Conservation (phyloP, 257 asterid genomes). For the Fraxinus americana region DNA sequence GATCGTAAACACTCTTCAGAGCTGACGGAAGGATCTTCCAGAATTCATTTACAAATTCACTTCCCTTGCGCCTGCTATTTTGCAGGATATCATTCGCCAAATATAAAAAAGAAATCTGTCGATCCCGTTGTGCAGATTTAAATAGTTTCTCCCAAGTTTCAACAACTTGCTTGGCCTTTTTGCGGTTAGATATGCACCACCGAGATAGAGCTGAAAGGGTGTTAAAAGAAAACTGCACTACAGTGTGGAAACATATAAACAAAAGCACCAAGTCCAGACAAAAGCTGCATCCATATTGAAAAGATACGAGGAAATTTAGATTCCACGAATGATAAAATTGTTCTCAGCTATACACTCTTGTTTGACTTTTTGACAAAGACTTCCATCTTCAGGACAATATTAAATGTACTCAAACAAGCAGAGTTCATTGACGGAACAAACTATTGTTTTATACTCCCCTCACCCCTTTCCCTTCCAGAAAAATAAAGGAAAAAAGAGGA, state of each 20-base stretch:
- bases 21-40: conserved; percentile 92
- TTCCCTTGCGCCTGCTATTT: conserved; percentile 96
- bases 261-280: conserved; percentile 9
- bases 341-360: conserved; percentile 8
- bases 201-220: conserved; percentile 72
- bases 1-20: conserved; percentile 64
- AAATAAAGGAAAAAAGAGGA: neutral
- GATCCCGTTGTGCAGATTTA: conserved; percentile 74
- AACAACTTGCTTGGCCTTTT: conserved; percentile 86
- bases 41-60: conserved; percentile 92
- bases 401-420: neutral
- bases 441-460: neutral
- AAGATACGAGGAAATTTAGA: neutral
- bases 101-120: conserved; percentile 77
- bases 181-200: conserved; percentile 85
- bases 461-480: neutral
- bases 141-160: conserved; percentile 86
- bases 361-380: too few relatives aligned
- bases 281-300: neutral
- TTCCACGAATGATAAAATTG: conserved; percentile 11
- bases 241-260: conserved; percentile 17
- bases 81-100: conserved; percentile 93
- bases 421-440: neutral
- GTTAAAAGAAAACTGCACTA: conserved; percentile 48
- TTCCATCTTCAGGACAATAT: conserved; percentile 1